Conservation (phyloP, 768 basidiomycete genomes). For the Tubosaeta sp. region DNA sequence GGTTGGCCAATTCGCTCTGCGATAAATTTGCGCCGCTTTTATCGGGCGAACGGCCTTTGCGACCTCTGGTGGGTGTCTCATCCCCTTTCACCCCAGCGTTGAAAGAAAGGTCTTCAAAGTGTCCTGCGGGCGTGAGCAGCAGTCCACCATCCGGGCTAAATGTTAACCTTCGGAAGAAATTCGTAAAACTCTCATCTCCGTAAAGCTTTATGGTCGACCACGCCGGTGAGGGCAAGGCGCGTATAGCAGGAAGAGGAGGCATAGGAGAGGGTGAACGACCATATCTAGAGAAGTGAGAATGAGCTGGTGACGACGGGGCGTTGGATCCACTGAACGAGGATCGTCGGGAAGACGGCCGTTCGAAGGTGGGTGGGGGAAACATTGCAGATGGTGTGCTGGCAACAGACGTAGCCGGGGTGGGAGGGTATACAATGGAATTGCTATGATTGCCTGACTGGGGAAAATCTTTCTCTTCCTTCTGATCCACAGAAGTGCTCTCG, state of each 20-base stretch:
- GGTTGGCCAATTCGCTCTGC: constrained; percentile 28
- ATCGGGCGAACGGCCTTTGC: constrained; percentile 50
- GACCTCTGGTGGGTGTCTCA: constrained; percentile 49
- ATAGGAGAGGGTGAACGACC: constrained; percentile 86
- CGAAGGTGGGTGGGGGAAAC: constrained; percentile 45
- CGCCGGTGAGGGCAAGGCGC: constrained; percentile 55
- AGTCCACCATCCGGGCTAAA: constrained; percentile 96
- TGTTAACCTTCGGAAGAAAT: constrained; percentile 91
- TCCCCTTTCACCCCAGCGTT: constrained; percentile 30
- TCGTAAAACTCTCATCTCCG: constrained; percentile 91
- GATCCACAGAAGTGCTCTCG: constrained; percentile 61
- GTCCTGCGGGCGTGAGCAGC: constrained; percentile 92
- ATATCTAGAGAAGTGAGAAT: constrained; percentile 56
- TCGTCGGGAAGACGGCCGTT: constrained; percentile 57
- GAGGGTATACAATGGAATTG: constrained; percentile 34
- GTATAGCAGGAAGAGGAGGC: constrained; percentile 91
- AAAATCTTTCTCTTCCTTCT: constrained; percentile 39
- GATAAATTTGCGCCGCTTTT: constrained; percentile 25
- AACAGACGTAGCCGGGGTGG: constrained; percentile 67
- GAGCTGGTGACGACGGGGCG: constrained; percentile 67
- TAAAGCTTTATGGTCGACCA: constrained; percentile 81
- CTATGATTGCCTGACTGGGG: constrained; percentile 27
- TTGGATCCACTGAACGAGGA: constrained; percentile 77
- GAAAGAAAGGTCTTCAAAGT: constrained; percentile 89
- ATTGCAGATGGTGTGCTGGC: constrained; percentile 59